phyloP scores from a whole-genome alignment of 805 yeast species.

The Candida anglica region DNA sequence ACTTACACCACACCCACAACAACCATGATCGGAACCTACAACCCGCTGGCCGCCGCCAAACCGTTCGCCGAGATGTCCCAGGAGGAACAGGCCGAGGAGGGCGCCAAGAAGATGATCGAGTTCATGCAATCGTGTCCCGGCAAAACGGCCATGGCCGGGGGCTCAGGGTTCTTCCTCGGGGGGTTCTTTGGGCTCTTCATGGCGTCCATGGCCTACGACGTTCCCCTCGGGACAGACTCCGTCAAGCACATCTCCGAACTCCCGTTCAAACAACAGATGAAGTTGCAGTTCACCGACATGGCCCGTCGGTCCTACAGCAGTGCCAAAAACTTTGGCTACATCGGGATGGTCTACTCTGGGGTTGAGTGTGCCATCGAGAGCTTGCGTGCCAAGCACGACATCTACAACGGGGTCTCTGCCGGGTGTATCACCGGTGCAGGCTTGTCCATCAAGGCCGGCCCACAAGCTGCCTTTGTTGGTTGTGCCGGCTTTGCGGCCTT shows the following conservation, averaged over 20 bases:
- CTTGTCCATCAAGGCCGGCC: constrained; percentile 87
- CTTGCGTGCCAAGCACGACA: constrained; percentile 82
- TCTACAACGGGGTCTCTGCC: constrained; percentile 86
- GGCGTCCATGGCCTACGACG: constrained; percentile 83
- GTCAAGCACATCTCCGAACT: constrained; percentile 67
- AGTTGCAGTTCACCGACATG: constrained; percentile 88
- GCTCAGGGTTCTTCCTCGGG: constrained; percentile 89
- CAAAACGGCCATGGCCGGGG: constrained; percentile 87
- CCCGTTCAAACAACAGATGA: constrained; percentile 91
- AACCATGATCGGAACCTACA: constrained; percentile 38
- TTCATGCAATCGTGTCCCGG: constrained; percentile 95
- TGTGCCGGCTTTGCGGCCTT: constrained; percentile 98
- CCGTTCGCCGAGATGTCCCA: constrained; percentile 70
- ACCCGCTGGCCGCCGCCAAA: constrained; percentile 35
- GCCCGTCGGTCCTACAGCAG: constrained; percentile 80
- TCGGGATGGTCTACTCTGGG: constrained; percentile 88
- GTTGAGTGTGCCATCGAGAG: constrained; percentile 90
- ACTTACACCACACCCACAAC: too few species aligned
- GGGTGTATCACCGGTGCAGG: constrained; percentile 98
- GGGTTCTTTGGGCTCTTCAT: constrained; percentile 94
- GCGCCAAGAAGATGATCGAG: constrained; percentile 77
- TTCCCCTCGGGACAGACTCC: constrained; percentile 59
- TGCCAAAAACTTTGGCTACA: constrained; percentile 91
- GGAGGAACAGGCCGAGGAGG: constrained; percentile 90
- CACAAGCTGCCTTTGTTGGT: constrained; percentile 85